phyloP scores from a whole-genome alignment of 2,329 filamentous ascomycete genomes.

The Xylariales sp. region DNA sequence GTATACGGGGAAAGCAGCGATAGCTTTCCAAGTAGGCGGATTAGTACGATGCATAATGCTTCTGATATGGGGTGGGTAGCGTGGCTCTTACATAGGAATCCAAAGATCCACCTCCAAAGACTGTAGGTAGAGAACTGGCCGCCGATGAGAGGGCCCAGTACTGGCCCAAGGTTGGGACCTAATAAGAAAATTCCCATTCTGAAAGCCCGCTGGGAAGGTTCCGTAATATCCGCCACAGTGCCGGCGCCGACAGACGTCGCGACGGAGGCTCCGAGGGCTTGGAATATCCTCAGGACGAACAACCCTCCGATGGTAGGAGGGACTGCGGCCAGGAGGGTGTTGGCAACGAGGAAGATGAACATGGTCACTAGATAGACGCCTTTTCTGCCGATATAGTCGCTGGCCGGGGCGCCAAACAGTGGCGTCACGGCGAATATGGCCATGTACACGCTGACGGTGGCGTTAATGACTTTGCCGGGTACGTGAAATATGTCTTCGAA shows the following conservation, averaged over 20 bases:
- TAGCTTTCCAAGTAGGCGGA: conserved; percentile 39
- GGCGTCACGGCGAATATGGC: conserved; percentile 57
- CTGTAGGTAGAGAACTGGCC: conserved; percentile 52
- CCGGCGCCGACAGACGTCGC: conserved; percentile 58
- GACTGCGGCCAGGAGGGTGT: conserved; percentile 53
- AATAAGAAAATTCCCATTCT: conserved; percentile 57
- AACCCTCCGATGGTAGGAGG: conserved; percentile 54
- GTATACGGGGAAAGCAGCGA: conserved; percentile 49
- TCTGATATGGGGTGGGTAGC: conserved; percentile 49
- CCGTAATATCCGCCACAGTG: conserved; percentile 56
- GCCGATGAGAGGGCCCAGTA: conserved; percentile 57
- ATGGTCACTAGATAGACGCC: conserved; percentile 56
- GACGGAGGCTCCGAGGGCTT: conserved; percentile 57
- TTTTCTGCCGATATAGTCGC: conserved; percentile 55
- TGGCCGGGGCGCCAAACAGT: conserved; percentile 55
- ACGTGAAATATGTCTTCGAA: conserved; percentile 54
- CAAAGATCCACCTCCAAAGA: conserved; percentile 59
- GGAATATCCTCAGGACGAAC: conserved; percentile 55
- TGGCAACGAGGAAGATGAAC: conserved; percentile 54
- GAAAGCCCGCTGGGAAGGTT: conserved; percentile 54
- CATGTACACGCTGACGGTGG: conserved; percentile 59
- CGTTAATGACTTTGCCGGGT: conserved; percentile 54
- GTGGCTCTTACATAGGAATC: conserved; percentile 49
- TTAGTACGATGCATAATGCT: conserved; percentile 45
- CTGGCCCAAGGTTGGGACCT: conserved; percentile 57